Evolutionary conservation across 495 filamentous ascomycete species (phyloP).

Genomic region (Annulohypoxylon bovei): DNA sequence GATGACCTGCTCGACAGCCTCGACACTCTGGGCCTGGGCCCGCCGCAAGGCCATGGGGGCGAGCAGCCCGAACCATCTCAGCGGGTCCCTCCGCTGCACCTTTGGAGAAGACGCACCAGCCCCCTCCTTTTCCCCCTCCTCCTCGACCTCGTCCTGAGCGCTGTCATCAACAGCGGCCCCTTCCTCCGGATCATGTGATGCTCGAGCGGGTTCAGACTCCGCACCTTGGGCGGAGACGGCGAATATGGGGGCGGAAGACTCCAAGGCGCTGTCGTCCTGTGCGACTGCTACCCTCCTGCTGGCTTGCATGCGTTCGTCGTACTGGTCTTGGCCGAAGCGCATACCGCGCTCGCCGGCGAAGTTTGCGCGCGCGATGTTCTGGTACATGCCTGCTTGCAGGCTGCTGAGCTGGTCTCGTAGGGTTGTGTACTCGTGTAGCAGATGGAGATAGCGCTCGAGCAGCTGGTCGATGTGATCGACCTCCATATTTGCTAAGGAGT

Average conservation of each 20-base stretch:
- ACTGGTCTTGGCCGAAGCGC: slow-evolving; percentile 73
- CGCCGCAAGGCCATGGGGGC: slow-evolving; percentile 67
- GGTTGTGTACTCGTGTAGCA: slow-evolving; percentile 75
- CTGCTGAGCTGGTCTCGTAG: slow-evolving; percentile 64
- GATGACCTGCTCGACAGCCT: slow-evolving; percentile 56
- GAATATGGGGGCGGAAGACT: slow-evolving; percentile 19
- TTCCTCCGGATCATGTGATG: background rate
- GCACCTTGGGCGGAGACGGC: slow-evolving; percentile 4
- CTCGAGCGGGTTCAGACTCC: background rate
- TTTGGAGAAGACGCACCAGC: background rate
- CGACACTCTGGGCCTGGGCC: slow-evolving; percentile 62
- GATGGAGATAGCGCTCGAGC: slow-evolving; percentile 72
- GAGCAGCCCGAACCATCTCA: slow-evolving; percentile 77
- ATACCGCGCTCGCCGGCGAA: slow-evolving; percentile 71
- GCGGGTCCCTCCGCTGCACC: slow-evolving; percentile 58
- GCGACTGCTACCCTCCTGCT: slow-evolving; percentile 49
- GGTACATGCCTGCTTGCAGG: slow-evolving; percentile 64
- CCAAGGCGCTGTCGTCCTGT: slow-evolving; percentile 7
- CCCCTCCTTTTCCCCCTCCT: background rate
- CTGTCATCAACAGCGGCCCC: background rate
- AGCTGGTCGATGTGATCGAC: slow-evolving; percentile 67
- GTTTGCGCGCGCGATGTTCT: slow-evolving; percentile 74
- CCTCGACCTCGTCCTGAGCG: background rate
- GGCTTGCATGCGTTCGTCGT: slow-evolving; percentile 78
- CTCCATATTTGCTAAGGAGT: slow-evolving; percentile 26